Conservation (phyloP, 768 basidiomycete genomes). For the Clathrus columnatus region DNA sequence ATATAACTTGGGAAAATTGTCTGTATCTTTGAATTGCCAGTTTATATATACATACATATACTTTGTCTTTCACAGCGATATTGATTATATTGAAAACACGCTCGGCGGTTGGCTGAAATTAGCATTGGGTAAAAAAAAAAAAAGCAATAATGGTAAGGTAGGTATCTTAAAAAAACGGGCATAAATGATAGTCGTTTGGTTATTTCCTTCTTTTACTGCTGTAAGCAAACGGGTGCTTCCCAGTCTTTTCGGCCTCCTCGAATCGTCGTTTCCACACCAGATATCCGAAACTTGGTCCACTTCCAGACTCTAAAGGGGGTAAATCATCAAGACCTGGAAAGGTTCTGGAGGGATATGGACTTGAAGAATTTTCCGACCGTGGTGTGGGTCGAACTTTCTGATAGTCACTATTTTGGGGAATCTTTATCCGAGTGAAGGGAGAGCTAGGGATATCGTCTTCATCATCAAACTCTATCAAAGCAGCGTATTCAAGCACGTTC, state of each 20-base stretch:
- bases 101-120: no score
- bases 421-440: neutral
- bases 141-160: neutral
- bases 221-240: neutral
- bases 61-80: no score
- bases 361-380: neutral
- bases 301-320: neutral
- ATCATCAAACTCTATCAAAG: neutral
- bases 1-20: no score
- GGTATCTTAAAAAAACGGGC: neutral
- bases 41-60: no score
- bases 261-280: neutral
- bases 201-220: neutral
- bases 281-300: neutral
- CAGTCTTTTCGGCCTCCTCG: neutral
- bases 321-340: neutral
- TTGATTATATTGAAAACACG: no score
- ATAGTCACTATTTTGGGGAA: neutral
- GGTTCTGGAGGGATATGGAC: neutral
- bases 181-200: neutral
- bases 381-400: neutral
- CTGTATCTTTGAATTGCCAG: no score
- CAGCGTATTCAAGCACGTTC: neutral
- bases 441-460: neutral
- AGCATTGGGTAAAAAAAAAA: no score